Evolutionary conservation across 352 stramenopile species (phyloP), one percentile per base, ranked within the genome.

Genomic region (Halophytophthora batemanensis): DNA sequence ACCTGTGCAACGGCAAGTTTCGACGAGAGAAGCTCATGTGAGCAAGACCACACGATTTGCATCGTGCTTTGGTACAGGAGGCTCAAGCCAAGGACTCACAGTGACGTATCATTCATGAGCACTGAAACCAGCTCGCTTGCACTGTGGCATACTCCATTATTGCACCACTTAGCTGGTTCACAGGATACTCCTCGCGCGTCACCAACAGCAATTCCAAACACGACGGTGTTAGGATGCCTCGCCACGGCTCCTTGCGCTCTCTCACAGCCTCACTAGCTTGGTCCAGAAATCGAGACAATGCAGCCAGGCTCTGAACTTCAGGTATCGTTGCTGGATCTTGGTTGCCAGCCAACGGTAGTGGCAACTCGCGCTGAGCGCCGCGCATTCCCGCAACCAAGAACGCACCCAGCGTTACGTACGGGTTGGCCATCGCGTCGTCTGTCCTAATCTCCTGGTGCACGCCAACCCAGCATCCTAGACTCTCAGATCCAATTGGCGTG

Each of bases 391-490:
- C 59, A 0, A 59, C 59, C 2, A 72, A 23, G n/a, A 72, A 43
- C 17, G 54, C 50, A 15, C 64, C 64, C 2, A 72, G 19, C 1
- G 64, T 46, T 19, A 72, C n/a, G 34, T 72, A 69, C 42, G 64
- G 64, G 31, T 69, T 72, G n/a, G 64, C 54, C 0, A 44, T 66
- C 25, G 39, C 64, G 45, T 72, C 64, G 21, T 61, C n/a, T 21
- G 59, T 59, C 53, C 63, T 72, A 54, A 72, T 21, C 35, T 72
- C 64, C 14, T 66, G 64, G 33, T 72, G 29, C 14, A 17, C 22
- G 3, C 19, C 37, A 19, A 5, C 35, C 13, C 13, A 19, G 35
- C 5, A 5, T 19, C n/a, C 35, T 6, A 3, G 12, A 6, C 13
- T 12, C 7, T 5, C 7, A 35, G 19, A 2, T 2, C 4, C 7